Evolutionary conservation across 2,329 filamentous ascomycete species (phyloP).

Genomic region (Macrophomina tecta): DNA sequence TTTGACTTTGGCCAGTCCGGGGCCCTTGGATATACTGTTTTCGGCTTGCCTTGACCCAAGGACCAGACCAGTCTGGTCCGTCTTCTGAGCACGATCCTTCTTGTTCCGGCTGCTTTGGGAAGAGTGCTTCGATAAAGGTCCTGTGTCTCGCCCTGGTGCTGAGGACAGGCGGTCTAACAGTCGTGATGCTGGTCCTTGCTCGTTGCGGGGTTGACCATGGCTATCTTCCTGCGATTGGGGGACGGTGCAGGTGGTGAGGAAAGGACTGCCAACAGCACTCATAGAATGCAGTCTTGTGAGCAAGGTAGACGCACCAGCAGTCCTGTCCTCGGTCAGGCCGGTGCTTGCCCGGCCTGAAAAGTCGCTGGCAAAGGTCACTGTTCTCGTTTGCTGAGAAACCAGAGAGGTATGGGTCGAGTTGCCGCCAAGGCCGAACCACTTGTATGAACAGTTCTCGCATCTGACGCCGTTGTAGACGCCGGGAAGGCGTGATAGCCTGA

Average conservation of each 20-base stretch:
- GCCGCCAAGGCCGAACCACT: conserved; percentile 30
- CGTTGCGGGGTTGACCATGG: neutral
- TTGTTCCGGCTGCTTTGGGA: conserved; percentile 9
- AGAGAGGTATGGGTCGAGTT: conserved; percentile 30
- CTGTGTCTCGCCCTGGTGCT: neutral
- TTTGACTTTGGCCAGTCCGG: neutral
- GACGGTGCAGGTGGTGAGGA: conserved; percentile 18
- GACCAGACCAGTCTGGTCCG: neutral
- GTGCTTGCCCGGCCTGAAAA: conserved; percentile 3
- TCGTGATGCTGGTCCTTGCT: neutral
- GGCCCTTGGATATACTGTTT: neutral
- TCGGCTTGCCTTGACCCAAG: neutral
- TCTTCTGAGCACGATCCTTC: neutral
- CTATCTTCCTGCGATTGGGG: conserved; percentile 2
- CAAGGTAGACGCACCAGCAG: neutral
- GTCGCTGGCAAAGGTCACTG: conserved; percentile 3
- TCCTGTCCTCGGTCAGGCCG: neutral
- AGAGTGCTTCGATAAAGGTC: conserved; percentile 12
- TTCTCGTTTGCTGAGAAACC: conserved; percentile 28
- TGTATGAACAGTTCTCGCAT: conserved; percentile 30
- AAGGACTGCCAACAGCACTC: conserved; percentile 28
- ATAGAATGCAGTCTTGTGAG: conserved; percentile 23
- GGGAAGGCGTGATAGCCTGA: conserved; percentile 25
- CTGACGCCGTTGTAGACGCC: conserved; percentile 28
- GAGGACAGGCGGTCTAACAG: conserved; percentile 1